Base-by-base conservation (phyloP, 2,329 filamentous ascomycete genomes). In the Orbilia quercus region DNA sequence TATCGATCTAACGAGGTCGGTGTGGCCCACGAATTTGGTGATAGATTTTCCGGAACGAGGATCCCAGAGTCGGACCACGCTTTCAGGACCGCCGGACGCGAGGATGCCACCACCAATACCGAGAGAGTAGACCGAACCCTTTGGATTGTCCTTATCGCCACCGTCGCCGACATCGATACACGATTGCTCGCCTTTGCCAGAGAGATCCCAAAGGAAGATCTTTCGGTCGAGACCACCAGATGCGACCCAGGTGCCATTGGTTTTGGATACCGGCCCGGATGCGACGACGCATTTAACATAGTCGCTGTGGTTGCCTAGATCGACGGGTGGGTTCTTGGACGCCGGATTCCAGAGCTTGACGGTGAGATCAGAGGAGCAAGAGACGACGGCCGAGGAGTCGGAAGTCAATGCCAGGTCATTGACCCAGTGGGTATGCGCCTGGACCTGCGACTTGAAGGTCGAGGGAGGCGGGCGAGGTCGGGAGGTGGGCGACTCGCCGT, bases 1-100 rank as follows among this genome's bases (percentile, higher is more conserved):
- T 75, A 99, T 92, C 77, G 94, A 90, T 51, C 95, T 89, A 76
- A 99, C 89, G 76, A 94, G 97, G 83, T 96, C 93, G 18, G 94
- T 96, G 80, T 99, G 95, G 3, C 95, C 95, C 20, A 98, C 92
- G 76, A 99, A 94, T 81, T 97, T 98, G 75, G 93, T 98, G 70
- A 98, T 90, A 75, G 91, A 87, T 82, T 95, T 92, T 65, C 94
- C 94, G 7, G 91, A 90, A 77, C 90, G 89, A 51, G 92, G 88
- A 81, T 99, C 95, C 90, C 96, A 97, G 12, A 99, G 84, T 59
- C 95, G 87, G 34, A 98, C 91, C 45, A 92, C 92, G 79, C 92
- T 95, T 82, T 99, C 95, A 0, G 95, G 95, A 0, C 95, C 95
- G 66, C 95, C 95, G 79, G 91, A 96, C 31, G 94, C 95, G 59